These are phyloP conservation scores for Mucor mucedo DNA, from an alignment of 371 early-diverging fungal genomes.

Conservation along the genomic window DNA sequence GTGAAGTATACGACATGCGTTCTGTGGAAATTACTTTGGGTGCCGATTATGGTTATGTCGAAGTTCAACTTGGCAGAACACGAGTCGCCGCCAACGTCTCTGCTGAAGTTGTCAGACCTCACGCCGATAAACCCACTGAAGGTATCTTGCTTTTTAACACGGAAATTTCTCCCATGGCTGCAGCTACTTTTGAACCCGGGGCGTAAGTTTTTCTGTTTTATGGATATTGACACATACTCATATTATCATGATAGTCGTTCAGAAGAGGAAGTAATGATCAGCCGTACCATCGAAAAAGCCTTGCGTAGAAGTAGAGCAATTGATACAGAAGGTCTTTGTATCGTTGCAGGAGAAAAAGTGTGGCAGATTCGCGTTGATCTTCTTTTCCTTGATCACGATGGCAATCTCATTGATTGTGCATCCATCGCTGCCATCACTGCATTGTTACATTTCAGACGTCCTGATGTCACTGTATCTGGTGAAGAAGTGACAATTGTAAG, in stretches of 20 bases:
- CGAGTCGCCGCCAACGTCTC: constrained; percentile 86
- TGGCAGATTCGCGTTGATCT: constrained; percentile 93
- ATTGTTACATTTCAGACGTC: constrained; percentile 88
- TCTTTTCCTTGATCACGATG: constrained; percentile 91
- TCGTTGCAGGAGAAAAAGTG: constrained; percentile 94
- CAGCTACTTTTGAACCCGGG: constrained; percentile 73
- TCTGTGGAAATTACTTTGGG: constrained; percentile 72
- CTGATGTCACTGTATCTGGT: constrained; percentile 92
- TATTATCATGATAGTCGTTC: constrained; percentile 49
- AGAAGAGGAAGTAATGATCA: constrained; percentile 84
- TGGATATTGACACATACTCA: neutral
- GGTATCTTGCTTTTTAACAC: constrained; percentile 83
- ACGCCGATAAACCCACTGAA: constrained; percentile 80
- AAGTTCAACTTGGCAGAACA: constrained; percentile 84
- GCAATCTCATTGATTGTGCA: constrained; percentile 92
- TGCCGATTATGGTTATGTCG: constrained; percentile 74
- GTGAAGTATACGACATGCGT: constrained; percentile 80
- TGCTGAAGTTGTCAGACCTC: constrained; percentile 88
- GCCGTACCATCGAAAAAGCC: constrained; percentile 87
- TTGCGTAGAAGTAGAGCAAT: constrained; percentile 85
- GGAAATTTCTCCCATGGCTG: constrained; percentile 89
- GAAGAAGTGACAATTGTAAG: constrained; percentile 89
- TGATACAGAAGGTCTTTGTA: constrained; percentile 96
- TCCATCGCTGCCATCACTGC: constrained; percentile 91
- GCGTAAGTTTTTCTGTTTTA: constrained; percentile 37